phyloP scores from a whole-genome alignment of 2,329 filamentous ascomycete genomes.

The Colletotrichum sp. region DNA sequence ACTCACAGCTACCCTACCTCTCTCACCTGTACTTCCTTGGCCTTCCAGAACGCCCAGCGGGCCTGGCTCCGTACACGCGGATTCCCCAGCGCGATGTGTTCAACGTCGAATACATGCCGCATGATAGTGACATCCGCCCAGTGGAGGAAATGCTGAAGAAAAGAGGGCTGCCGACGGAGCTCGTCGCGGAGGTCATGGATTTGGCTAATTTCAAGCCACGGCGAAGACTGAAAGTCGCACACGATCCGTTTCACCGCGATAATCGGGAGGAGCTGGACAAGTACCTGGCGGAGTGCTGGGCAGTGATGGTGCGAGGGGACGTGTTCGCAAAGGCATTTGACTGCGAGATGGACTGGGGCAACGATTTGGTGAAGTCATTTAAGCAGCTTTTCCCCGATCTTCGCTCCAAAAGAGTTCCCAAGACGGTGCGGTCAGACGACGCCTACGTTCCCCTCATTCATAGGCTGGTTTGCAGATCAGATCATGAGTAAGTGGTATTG shows the following conservation, averaged over 20 bases:
- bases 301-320: slow-evolving; percentile 27
- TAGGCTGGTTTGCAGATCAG: not conserved
- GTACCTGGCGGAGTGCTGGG: slow-evolving; percentile 33
- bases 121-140: not conserved
- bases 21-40: slow-evolving; percentile 26
- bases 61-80: not conserved
- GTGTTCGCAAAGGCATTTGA: not conserved
- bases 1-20: not conserved
- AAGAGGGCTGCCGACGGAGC: slow-evolving; percentile 22
- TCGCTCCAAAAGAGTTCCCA: not conserved
- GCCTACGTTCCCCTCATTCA: rapidly evolving
- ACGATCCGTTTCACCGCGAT: slow-evolving; percentile 23
- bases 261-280: slow-evolving; percentile 27
- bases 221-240: slow-evolving; percentile 9
- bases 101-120: not conserved
- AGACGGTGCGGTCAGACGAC: not conserved
- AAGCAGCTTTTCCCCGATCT: not conserved
- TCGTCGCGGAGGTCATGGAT: slow-evolving; percentile 18
- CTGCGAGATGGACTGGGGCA: not conserved
- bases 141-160: not conserved
- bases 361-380: not conserved
- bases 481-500: rapidly evolving
- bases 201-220: slow-evolving; percentile 11
- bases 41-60: slow-evolving; percentile 11
- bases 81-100: not conserved